phyloP scores from a whole-genome alignment of 306 rosid species.

The Fagus crenata region DNA sequence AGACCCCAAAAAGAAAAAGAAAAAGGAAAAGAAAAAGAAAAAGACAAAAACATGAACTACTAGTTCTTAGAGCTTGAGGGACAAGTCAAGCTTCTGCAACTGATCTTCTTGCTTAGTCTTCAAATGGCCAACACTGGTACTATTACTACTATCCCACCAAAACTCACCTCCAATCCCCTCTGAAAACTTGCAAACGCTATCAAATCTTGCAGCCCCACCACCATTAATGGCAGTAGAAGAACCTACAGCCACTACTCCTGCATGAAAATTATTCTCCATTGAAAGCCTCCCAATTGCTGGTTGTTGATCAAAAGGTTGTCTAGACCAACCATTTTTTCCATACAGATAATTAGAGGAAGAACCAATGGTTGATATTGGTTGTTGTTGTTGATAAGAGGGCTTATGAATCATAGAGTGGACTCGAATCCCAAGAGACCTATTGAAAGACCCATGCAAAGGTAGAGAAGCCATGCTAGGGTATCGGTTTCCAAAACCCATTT shows the following conservation, averaged over 20 bases:
- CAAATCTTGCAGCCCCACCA: conserved; percentile 48
- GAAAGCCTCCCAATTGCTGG: conserved; percentile 42
- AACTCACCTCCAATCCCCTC: conserved; percentile 43
- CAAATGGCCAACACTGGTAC: conserved; percentile 26
- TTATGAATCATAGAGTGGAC: conserved; percentile 74
- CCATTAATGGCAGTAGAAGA: conserved; percentile 23
- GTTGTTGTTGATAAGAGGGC: conserved; percentile 42
- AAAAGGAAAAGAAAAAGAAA: conserved; percentile 11
- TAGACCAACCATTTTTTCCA: conserved; percentile 47
- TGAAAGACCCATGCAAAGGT: conserved; percentile 77
- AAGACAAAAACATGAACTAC: conserved; percentile 5
- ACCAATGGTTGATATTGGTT: conserved; percentile 28
- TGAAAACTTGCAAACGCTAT: conserved; percentile 36
- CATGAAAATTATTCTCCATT: conserved; percentile 32
- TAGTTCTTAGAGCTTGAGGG: conserved; percentile 72
- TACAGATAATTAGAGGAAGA: conserved; percentile 34
- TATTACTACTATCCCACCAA: conserved; percentile 36
- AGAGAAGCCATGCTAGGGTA: conserved; percentile 79
- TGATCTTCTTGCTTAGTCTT: conserved; percentile 71
- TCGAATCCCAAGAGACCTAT: conserved; percentile 79
- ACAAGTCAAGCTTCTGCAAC: conserved; percentile 82
- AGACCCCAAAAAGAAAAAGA: conserved; percentile 20
- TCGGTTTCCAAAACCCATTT: conserved; percentile 38
- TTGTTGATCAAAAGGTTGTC: conserved; percentile 47
- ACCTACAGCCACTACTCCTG: conserved; percentile 28